These are phyloP conservation scores for Batrachochytrium dendrobatidis DNA, from an alignment of 371 early-diverging fungal species.

Conservation along the genomic window DNA sequence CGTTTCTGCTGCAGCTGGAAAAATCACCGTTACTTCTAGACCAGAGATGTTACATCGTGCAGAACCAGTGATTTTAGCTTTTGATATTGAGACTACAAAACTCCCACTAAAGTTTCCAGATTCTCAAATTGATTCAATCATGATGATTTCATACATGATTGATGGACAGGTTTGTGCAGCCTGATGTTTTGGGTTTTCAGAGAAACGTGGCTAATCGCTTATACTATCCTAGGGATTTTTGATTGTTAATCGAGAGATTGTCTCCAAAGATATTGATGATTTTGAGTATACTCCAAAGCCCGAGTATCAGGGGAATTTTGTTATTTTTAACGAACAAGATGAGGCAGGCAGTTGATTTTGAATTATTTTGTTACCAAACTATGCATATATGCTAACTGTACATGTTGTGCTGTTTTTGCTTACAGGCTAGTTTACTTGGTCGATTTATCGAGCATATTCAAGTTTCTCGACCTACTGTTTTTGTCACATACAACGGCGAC, in stretches of 20 bases:
- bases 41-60: slow-evolving; percentile 90
- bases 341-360: slow-evolving; percentile 50
- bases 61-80: slow-evolving; percentile 94
- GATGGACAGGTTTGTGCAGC: slow-evolving; percentile 69
- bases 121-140: slow-evolving; percentile 84
- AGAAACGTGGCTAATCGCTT: not conserved
- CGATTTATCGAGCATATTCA: slow-evolving; percentile 94
- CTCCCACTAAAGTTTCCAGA: slow-evolving; percentile 98
- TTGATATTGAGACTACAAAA: slow-evolving; percentile 99
- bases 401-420: not conserved
- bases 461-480: slow-evolving; percentile 80
- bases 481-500: slow-evolving; percentile 99
- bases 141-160: slow-evolving; percentile 99
- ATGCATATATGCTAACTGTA: not conserved
- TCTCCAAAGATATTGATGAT: slow-evolving; percentile 93
- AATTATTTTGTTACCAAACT: not conserved
- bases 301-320: slow-evolving; percentile 94
- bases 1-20: slow-evolving; percentile 46
- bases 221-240: slow-evolving; percentile 70
- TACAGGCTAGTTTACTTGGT: slow-evolving; percentile 34
- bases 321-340: slow-evolving; percentile 89
- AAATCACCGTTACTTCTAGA: slow-evolving; percentile 56
- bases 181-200: not conserved
- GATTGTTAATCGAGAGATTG: slow-evolving; percentile 96
- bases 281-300: slow-evolving; percentile 98